Percentiles rank a stretch among this genome's conserved stretches.
phyloP scores from a whole-genome alignment of 1,284 basidiomycete species.

The Xerocomus amazonicus region DNA sequence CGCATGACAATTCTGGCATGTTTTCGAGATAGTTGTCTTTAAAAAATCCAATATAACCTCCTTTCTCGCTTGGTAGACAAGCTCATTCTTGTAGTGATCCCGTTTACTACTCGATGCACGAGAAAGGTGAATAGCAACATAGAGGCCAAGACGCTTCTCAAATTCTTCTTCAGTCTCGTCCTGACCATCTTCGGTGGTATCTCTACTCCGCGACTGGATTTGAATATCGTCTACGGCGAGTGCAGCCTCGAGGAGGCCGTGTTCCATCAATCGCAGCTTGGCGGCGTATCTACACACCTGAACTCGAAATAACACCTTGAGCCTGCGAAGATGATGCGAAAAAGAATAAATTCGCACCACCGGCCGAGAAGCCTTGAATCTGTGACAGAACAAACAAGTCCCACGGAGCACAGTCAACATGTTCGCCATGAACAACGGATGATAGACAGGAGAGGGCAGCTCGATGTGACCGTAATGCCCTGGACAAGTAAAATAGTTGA shows the following conservation, averaged over 20 bases:
- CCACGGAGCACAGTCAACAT: conserved; percentile 87
- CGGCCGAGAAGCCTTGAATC: conserved; percentile 80
- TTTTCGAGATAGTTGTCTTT: conserved; percentile 63
- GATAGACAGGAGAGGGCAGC: conserved; percentile 92
- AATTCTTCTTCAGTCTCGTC: conserved; percentile 64
- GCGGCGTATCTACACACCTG: conserved; percentile 83
- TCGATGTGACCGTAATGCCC: conserved; percentile 99
- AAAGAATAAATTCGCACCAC: conserved; percentile 51
- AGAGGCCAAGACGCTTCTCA: conserved; percentile 67
- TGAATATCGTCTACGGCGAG: conserved; percentile 69
- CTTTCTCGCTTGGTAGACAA: conserved; percentile 87
- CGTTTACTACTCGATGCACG: conserved; percentile 60
- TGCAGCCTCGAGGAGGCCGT: conserved; percentile 84
- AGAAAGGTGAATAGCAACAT: conserved; percentile 64
- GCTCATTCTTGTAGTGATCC: conserved; percentile 85
- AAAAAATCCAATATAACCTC: conserved; percentile 83
- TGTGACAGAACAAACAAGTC: conserved; percentile 95
- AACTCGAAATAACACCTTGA: conserved; percentile 11
- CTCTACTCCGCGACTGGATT: conserved; percentile 37
- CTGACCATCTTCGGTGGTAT: conserved; percentile 34
- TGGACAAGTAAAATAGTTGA: conserved; percentile 92
- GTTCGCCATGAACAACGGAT: conserved; percentile 95
- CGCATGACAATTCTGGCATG: conserved; percentile 84
- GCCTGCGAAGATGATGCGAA: conserved; percentile 4
- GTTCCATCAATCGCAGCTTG: conserved; percentile 86